Percentiles rank a stretch among this genome's conserved stretches.
Evolutionary conservation across 768 basidiomycete species (phyloP).

Genomic region (Boletellus sp.): DNA sequence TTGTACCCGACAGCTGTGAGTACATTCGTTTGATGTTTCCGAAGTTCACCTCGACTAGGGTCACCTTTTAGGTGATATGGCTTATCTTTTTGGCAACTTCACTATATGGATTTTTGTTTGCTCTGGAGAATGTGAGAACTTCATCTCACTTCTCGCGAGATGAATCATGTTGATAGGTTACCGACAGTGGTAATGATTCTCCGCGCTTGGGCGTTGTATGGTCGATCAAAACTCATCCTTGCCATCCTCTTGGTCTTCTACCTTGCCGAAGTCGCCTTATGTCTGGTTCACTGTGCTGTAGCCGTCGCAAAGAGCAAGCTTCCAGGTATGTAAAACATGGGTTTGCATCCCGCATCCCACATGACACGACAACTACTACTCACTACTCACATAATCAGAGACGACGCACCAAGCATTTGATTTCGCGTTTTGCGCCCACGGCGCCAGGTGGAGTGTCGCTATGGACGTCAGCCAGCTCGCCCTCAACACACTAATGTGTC

Average conservation of each 20-base stretch:
- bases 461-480: not conserved
- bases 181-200: not conserved
- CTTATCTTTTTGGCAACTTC: not conserved
- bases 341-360: not conserved
- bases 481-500: not conserved
- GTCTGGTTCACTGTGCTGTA: not conserved
- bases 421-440: not conserved
- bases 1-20: not conserved
- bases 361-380: not conserved
- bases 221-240: not conserved
- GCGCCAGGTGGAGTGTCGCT: not conserved
- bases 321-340: not conserved
- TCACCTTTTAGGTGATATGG: not conserved
- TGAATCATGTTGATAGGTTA: no score
- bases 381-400: not conserved
- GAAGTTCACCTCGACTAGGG: not conserved
- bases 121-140: not conserved
- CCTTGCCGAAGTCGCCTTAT: not conserved
- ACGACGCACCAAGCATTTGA: not conserved
- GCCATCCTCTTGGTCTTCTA: not conserved
- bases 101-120: not conserved
- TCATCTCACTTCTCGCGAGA: not conserved
- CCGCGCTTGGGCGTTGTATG: not conserved
- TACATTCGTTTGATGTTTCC: not conserved
- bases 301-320: not conserved